phyloP scores from a whole-genome alignment of 768 basidiomycete species.

The Trametes elegans region DNA sequence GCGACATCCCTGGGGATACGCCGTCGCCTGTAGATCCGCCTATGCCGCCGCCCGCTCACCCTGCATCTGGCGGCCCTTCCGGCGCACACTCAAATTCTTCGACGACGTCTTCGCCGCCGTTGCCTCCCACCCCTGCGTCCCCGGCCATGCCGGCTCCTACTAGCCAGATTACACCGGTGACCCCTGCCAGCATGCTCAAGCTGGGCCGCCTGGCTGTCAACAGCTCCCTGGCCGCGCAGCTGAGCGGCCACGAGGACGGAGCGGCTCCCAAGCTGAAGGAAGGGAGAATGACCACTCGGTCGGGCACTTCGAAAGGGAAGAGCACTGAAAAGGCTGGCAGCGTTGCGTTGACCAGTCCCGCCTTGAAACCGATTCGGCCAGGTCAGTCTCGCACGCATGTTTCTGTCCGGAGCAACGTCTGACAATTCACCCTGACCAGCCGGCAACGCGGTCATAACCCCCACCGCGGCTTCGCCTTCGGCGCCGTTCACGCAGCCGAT shows the following conservation, averaged over 20 bases:
- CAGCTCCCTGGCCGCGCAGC: slow-evolving; percentile 38
- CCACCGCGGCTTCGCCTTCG: slow-evolving; percentile 23
- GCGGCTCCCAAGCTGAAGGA: slow-evolving; percentile 18
- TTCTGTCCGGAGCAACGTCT: background rate
- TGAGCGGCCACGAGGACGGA: slow-evolving; percentile 21
- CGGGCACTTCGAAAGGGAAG: slow-evolving; percentile 30
- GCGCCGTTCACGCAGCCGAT: slow-evolving; percentile 30
- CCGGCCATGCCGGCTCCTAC: slow-evolving; percentile 13
- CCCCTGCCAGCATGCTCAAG: slow-evolving; percentile 92
- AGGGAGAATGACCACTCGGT: slow-evolving; percentile 29
- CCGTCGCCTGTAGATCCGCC: slow-evolving; percentile 86
- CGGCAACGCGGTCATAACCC: slow-evolving; percentile 32
- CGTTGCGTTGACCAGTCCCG: slow-evolving; percentile 45
- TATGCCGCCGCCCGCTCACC: slow-evolving; percentile 84
- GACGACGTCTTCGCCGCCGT: slow-evolving; percentile 54
- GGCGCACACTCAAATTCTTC: slow-evolving; percentile 11
- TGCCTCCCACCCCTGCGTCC: slow-evolving; percentile 13
- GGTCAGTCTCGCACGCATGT: slow-evolving; percentile 40
- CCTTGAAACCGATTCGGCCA: slow-evolving; percentile 71
- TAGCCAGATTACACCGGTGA: slow-evolving; percentile 67
- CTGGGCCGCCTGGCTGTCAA: slow-evolving; percentile 62
- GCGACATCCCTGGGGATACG: slow-evolving; percentile 44
- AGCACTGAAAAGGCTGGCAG: slow-evolving; percentile 23
- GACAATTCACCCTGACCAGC: slow-evolving; percentile 25
- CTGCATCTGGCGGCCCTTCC: slow-evolving; percentile 24